A percentile compares a stretch with the other conserved stretches of the same genome.
Conservation (phyloP, 2,329 filamentous ascomycete genomes). For the Clonostachys chloroleuca region DNA sequence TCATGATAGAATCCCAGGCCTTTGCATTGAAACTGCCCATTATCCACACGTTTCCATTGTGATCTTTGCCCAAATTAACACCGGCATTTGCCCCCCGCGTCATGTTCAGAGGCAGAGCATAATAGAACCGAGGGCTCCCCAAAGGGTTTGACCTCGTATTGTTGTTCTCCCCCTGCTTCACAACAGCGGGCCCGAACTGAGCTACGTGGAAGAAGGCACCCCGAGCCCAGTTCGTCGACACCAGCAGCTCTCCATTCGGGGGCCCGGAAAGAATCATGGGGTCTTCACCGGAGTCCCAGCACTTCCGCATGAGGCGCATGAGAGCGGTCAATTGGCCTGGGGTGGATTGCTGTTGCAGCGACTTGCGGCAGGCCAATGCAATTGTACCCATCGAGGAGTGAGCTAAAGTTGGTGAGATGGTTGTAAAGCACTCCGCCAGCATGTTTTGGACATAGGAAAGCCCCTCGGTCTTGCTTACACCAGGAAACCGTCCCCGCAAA, state of each 20-base stretch:
- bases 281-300: constrained; percentile 7
- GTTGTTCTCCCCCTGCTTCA: constrained; percentile 4
- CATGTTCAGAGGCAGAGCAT: no score
- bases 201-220: constrained; percentile 22
- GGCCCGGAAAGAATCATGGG: constrained; percentile 20
- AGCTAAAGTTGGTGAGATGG: constrained; percentile 12
- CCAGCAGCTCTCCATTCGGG: constrained; percentile 20
- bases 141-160: constrained; percentile 6
- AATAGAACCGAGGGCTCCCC: constrained; percentile 3
- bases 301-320: constrained; percentile 12
- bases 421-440: constrained; percentile 9
- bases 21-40: constrained; percentile 9
- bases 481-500: constrained; percentile 14
- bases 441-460: constrained; percentile 18
- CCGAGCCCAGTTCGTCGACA: constrained; percentile 31
- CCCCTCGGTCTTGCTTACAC: constrained; percentile 7
- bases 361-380: constrained; percentile 20
- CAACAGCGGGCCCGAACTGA: constrained; percentile 27
- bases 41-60: constrained; percentile 17
- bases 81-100: constrained; percentile 4
- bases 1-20: constrained; percentile 12
- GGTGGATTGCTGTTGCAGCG: constrained; percentile 25
- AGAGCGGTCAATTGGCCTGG: constrained; percentile 21
- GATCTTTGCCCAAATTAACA: constrained; percentile 18
- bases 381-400: constrained; percentile 15